Evolutionary conservation across 2,329 filamentous ascomycete species (phyloP).

Genomic region (Sordariomycetes sp.): DNA sequence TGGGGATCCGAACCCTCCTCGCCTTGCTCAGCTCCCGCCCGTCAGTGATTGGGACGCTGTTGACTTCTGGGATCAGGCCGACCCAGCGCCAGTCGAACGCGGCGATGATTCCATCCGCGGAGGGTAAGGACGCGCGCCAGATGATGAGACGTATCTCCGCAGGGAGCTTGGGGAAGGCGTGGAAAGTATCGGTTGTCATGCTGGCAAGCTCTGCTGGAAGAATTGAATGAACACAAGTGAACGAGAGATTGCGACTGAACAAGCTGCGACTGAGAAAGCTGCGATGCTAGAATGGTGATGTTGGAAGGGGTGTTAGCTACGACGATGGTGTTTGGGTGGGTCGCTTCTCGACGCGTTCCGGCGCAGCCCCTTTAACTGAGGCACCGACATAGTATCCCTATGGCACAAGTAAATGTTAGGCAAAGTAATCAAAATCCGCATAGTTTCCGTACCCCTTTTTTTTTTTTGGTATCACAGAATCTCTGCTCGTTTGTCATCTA

Average conservation of each 20-base stretch:
- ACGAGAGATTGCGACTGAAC: neutral
- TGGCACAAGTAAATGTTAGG: too few relatives aligned
- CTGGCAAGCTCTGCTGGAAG: neutral
- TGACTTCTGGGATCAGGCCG: neutral
- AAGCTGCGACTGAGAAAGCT: too few relatives aligned
- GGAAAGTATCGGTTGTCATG: conserved; percentile 5
- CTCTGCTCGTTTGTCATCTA: neutral
- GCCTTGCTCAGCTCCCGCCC: neutral
- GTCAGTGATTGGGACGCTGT: neutral
- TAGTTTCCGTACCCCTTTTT: neutral
- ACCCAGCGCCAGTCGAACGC: neutral
- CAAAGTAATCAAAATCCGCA: too few relatives aligned
- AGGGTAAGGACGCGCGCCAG: conserved; percentile 10
- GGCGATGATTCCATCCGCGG: conserved; percentile 6
- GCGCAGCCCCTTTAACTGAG: neutral
- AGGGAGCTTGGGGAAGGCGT: conserved; percentile 12
- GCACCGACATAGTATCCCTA: too few relatives aligned
- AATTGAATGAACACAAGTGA: neutral
- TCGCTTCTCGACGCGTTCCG: neutral
- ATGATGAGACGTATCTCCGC: conserved; percentile 14
- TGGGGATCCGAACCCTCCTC: conserved; percentile 8
- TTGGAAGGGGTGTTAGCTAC: neutral
- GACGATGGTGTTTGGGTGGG: neutral
- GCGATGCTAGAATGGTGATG: too few relatives aligned
- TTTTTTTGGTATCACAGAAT: neutral